These are phyloP conservation scores for Thalassiosira hispida DNA, from an alignment of 352 stramenopile genomes.

Conservation along the genomic window DNA sequence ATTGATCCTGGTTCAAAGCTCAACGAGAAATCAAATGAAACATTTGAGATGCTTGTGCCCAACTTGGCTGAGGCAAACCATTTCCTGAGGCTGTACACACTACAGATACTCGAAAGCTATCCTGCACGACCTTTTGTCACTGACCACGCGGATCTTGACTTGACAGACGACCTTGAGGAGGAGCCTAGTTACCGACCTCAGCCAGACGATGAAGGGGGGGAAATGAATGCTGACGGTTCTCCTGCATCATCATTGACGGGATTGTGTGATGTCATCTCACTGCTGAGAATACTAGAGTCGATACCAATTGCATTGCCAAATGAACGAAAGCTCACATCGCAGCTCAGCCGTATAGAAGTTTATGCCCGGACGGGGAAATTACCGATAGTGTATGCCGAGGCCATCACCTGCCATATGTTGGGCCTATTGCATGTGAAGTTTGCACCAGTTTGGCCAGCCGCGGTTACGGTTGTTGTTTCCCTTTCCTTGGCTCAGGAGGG, in stretches of 20 bases:
- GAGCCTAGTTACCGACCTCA: conserved; percentile 54
- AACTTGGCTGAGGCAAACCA: conserved; percentile 76
- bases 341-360: conserved; percentile 74
- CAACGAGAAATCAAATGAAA: conserved; percentile 61
- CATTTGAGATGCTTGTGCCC: conserved; percentile 60
- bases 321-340: conserved; percentile 64
- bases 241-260: conserved; percentile 41
- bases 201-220: conserved; percentile 1
- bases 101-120: conserved; percentile 77
- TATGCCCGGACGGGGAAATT: conserved; percentile 71
- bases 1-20: conserved; percentile 50
- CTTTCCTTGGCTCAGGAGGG: conserved; percentile 63
- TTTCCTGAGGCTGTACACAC: conserved; percentile 79
- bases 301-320: conserved; percentile 69
- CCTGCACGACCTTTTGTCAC: conserved; percentile 72
- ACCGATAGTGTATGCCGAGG: conserved; percentile 79
- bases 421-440: conserved; percentile 84
- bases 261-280: conserved; percentile 73
- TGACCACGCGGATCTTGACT: conserved; percentile 81
- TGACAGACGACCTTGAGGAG: conserved; percentile 83
- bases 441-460: conserved; percentile 73
- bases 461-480: conserved; percentile 63
- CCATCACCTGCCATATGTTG: conserved; percentile 76
- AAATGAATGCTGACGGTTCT: conserved; percentile 8
- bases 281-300: conserved; percentile 70